These are phyloP conservation scores for Microdochium paspali DNA, from an alignment of 2,329 filamentous ascomycete genomes.

Conservation along the genomic window DNA sequence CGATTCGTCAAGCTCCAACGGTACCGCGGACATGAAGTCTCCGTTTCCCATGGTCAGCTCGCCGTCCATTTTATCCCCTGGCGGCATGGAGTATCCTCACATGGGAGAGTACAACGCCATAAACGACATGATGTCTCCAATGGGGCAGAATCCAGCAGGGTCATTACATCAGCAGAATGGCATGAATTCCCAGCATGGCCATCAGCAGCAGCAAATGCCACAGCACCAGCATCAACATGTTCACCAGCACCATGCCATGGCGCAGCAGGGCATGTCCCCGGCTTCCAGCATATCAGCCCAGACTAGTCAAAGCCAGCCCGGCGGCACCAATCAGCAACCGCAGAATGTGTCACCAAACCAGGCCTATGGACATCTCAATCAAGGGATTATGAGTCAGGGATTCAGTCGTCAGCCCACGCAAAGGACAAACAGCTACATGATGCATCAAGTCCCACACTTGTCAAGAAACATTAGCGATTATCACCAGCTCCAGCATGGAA, in stretches of 20 bases:
- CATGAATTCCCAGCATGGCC: conserved; percentile 19
- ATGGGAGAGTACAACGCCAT: conserved; percentile 38
- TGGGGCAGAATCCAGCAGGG: conserved; percentile 26
- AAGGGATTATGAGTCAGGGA: background rate
- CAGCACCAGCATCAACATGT: conserved; percentile 12
- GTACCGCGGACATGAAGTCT: conserved; percentile 32
- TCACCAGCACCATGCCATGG: conserved; percentile 13
- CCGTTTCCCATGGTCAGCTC: conserved; percentile 40
- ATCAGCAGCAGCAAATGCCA: conserved; percentile 17
- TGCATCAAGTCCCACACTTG: background rate
- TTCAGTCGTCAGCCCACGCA: background rate
- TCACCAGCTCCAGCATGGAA: background rate
- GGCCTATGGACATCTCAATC: background rate
- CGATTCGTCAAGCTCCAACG: conserved; percentile 25
- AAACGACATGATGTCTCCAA: conserved; percentile 42
- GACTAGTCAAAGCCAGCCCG: conserved; percentile 2
- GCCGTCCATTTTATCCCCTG: conserved; percentile 42
- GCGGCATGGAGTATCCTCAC: conserved; percentile 36
- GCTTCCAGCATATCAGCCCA: background rate
- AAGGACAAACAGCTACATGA: background rate
- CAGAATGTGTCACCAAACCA: background rate
- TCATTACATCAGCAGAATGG: conserved; percentile 19
- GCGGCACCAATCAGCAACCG: background rate
- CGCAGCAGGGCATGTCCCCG: background rate
- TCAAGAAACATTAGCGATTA: background rate